Percentiles rank a stretch among this genome's conserved stretches.
Conservation (phyloP, 768 basidiomycete species). For the Rhizopogon vesiculosus region DNA sequence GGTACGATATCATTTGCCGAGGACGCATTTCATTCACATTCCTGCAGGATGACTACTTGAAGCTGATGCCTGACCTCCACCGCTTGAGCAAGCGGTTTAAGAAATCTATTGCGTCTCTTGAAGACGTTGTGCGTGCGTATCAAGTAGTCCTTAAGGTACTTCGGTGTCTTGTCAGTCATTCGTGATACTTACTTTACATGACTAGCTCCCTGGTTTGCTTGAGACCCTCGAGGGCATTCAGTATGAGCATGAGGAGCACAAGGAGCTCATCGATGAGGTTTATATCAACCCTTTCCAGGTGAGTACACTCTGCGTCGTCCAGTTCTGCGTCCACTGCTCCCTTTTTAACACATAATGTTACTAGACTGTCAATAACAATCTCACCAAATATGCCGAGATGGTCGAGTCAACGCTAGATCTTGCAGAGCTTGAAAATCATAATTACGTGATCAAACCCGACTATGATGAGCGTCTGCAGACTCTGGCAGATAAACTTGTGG, state of each 20-base stretch:
- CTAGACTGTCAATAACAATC: slow-evolving; percentile 57
- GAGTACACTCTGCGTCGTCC: slow-evolving; percentile 8
- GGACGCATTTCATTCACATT: slow-evolving; percentile 2
- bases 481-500: slow-evolving; percentile 61
- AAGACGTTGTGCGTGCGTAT: slow-evolving; percentile 94
- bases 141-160: slow-evolving; percentile 83
- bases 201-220: slow-evolving; percentile 72
- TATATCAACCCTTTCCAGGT: slow-evolving; percentile 66
- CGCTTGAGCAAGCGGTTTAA: slow-evolving; percentile 91
- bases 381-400: slow-evolving; percentile 86
- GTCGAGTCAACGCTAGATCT: slow-evolving; percentile 95
- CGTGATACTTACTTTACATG: background rate
- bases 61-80: slow-evolving; percentile 90
- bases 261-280: slow-evolving; percentile 56
- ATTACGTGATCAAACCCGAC: slow-evolving; percentile 88
- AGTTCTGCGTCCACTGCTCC: background rate
- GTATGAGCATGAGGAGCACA: slow-evolving; percentile 41
- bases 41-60: slow-evolving; percentile 77
- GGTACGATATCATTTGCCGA: slow-evolving; percentile 3
- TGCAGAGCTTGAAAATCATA: slow-evolving; percentile 77
- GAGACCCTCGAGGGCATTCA: slow-evolving; percentile 52
- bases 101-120: slow-evolving; percentile 75
- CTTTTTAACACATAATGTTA: background rate
- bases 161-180: background rate
- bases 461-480: slow-evolving; percentile 75